Base-by-base conservation (phyloP, 805 yeast genomes). In the Wickerhamomyces alni region DNA sequence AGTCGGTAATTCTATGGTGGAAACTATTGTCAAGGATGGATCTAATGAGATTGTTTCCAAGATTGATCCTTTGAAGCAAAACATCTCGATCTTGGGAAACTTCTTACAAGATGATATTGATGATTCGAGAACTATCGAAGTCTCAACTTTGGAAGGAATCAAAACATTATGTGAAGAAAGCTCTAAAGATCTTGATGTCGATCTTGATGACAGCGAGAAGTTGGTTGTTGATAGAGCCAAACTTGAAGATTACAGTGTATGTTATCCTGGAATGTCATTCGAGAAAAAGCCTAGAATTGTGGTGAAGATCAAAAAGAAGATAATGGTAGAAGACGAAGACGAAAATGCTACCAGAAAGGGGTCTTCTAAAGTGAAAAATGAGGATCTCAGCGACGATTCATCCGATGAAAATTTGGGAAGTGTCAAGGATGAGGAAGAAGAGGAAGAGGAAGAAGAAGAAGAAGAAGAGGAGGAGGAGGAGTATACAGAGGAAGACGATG, bases 91-190 rank as follows among this genome's bases (percentile, higher is more conserved):
- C 48, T 67, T 83, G 35, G 62, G 74, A 5, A 75, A 72, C 43
- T 83, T 83, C 47, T 49, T 83, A 52, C 74, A 70, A 37, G 91
- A 83, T 58, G 93, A 83, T 55, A 62, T 83, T 15, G 72, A 70
- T 36, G 87, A 82, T 52, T 72, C 80, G 5, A 65, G 78, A 46
- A 66, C 76, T 18, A 63, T 79, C 47, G 87, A 81, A 47, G 72
- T 66, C 16, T 80, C 75, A 44, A 74, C 80, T 0, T 46, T 64
- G 34, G 74, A 72, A 38, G 77, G 71, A 40, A 65, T 80, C 9
- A 65, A 58, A 17, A 48, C 5, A 11, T 16, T n/a, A 16, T 28
- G 31, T 28, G 18, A 55, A 5, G 47, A 50, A 21, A n/a, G n/a
- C n/a, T 21, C 24, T 21, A 50, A 37, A 19, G 51, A 48, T 12